A percentile compares a stretch with the other conserved stretches of the same genome.
Evolutionary conservation across 2,329 filamentous ascomycete genomes (phyloP).

Genomic region (Fusarium guadeloupense): DNA sequence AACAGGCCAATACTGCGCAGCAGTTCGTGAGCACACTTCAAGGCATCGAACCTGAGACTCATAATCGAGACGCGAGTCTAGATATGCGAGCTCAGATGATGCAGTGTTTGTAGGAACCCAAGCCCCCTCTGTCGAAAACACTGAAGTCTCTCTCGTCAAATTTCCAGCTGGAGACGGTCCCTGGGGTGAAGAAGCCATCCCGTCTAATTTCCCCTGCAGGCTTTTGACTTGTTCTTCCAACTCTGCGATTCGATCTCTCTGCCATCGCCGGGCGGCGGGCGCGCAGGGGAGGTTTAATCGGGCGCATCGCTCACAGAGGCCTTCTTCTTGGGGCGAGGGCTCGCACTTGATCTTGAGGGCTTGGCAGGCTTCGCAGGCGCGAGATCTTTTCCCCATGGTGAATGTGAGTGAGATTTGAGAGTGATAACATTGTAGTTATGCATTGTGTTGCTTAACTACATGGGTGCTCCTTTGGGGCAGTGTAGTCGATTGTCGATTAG

Average conservation of each 20-base stretch:
- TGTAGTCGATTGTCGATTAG: too few species aligned
- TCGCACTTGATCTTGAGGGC: constrained; percentile 32
- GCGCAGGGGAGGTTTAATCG: constrained; percentile 16
- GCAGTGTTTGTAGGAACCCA: background rate
- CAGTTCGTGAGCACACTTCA: background rate
- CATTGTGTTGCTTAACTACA: too few species aligned
- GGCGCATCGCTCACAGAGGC: constrained; percentile 18
- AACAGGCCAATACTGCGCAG: constrained; percentile 5
- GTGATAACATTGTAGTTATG: background rate
- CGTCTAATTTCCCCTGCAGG: constrained; percentile 11
- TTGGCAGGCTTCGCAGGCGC: constrained; percentile 30
- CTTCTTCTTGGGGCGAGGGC: background rate
- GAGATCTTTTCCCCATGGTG: constrained; percentile 26
- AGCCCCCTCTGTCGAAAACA: constrained; percentile 9
- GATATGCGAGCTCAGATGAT: constrained; percentile 4
- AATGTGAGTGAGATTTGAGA: background rate
- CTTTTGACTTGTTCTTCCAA: constrained; percentile 22
- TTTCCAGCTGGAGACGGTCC: constrained; percentile 1
- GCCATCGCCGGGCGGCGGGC: constrained; percentile 23
- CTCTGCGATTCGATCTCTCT: constrained; percentile 20
- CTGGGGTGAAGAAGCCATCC: constrained; percentile 1
- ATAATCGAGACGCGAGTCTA: constrained; percentile 15
- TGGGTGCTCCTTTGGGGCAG: too few species aligned
- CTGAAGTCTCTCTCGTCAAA: constrained; percentile 16
- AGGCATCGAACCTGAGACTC: constrained; percentile 8